Percentiles rank a stretch among this genome's conserved stretches.
Evolutionary conservation across 202 grass and related monocot species (phyloP).

Genomic region (Schoenoplectus triqueter): DNA sequence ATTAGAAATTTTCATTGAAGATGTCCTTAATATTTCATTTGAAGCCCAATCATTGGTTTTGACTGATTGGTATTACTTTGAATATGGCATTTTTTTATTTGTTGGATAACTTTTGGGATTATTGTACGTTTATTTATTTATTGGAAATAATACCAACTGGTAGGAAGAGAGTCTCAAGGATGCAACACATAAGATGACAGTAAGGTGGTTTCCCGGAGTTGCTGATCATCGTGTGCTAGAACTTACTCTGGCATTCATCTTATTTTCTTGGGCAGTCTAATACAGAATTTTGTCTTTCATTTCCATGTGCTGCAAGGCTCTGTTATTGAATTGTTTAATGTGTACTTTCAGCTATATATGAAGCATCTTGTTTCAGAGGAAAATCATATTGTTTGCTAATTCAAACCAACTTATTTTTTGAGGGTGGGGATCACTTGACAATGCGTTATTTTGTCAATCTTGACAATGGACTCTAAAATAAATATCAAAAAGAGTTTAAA

Average conservation of each 20-base stretch:
- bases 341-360: conserved; percentile 1
- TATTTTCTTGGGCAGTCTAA: background rate
- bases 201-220: background rate
- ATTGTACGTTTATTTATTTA: background rate
- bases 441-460: too few species aligned
- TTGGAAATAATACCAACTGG: conserved; percentile 1
- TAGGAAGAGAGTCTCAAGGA: conserved; percentile 6
- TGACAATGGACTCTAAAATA: too few species aligned
- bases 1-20: too few species aligned
- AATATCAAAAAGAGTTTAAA: too few species aligned
- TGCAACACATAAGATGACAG: background rate
- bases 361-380: conserved; percentile 3
- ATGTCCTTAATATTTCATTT: too few species aligned
- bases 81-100: background rate
- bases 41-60: too few species aligned
- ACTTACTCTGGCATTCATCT: background rate
- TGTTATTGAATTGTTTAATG: background rate
- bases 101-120: background rate
- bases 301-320: background rate
- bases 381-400: background rate
- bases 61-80: too few species aligned
- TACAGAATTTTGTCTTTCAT: background rate
- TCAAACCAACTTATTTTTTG: too few species aligned
- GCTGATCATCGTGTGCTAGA: background rate
- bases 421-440: too few species aligned